Base-by-base conservation (phyloP, 1,284 basidiomycete species). In the Boletus holoroseus region DNA sequence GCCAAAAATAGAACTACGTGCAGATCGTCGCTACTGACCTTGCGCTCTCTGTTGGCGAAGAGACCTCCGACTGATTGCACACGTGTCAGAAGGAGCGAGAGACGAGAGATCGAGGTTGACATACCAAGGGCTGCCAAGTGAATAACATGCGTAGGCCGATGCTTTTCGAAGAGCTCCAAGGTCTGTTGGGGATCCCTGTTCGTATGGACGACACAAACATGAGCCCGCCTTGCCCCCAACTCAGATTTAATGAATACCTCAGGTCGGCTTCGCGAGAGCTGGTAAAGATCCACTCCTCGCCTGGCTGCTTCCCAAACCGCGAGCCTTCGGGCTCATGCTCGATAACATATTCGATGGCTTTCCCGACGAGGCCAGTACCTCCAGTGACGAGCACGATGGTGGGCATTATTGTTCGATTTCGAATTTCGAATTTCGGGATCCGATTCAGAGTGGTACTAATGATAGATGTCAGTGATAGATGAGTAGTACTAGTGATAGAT, bases 1-100 rank as follows among this genome's bases (percentile, higher is more conserved):
- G 30, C 27, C 26, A 34, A 32, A 30, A 5, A 39, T 7, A 31
- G 2, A 34, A 50, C 28, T 4, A 16, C 16, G 22, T 13, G 30
- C 4, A 24, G 27, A 48, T 31, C 3, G 3, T 40, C 18, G 11
- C 7, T 15, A 51, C 70, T 31, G 50, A 83, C 88, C 69, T 94
- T 94, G 72, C 84, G 82, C 62, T 87, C 85, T 86, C 94, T 93
- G 73, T 94, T 94, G 61, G 82, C 87, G 75, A 92, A 94, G 27
- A 94, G 71, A 11, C 92, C 92, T 9, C 92, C 91, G 49, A 94
- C 91, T 89, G 63, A 54, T 53, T 35, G 44, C 16, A n/a, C 27
- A 16, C 18, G 51, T 27, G 35, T 50, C 39, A 58, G 48, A 22
- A 35, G n/a, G 44, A 55, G 49, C 34, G n/a, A 22, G 41, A 38